Base-by-base conservation (phyloP, 805 yeast genomes). In the Starmera caribaea region DNA sequence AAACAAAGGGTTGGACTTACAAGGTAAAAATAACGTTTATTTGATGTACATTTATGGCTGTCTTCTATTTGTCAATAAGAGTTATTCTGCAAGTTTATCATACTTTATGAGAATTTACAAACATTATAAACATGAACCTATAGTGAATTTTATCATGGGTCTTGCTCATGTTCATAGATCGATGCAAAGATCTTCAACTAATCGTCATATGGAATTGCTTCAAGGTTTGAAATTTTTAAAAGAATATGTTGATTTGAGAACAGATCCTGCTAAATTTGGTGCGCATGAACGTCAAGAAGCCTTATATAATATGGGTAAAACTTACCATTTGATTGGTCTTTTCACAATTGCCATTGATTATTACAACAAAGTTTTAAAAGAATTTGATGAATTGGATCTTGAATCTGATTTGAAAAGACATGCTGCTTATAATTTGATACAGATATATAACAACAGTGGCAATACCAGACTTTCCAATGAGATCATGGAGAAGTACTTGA, bases 111-210 rank as follows among this genome's bases (percentile, higher is more conserved):
- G 89, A 41, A 79, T 87, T 4, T 82, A 83, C 54, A 71, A 71
- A 38, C 71, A 75, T 17, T 74, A 74, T 41, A 79, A 80, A 34
- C 62, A 75, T 33, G 96, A 90, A 46, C 95, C 97, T 2, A 74
- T 87, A 65, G 65, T 92, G 2, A 71, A 86, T 44, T 66, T 92
- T 24, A 60, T 82, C 30, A 65, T 84, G 35, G 97, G 92, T 0
- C 58, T 92, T 32, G 78, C 89, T 0, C 89, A 88, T 59, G 65
- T 89, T 17, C 96, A 90, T 50, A 71, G 97, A 34, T 83, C 97
- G 0, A 81, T 89, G 79, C 97, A 92, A 59, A 69, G 98, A 45
- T 76, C 85, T 42, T 81, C 95, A 5, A 70, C 79, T 7, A 85
- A 87, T 57, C 74, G 97, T 41, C 96, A 90, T 53, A 69, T 83